Evolutionary conservation across 2,329 filamentous ascomycete genomes (phyloP).

Genomic region (Eutypella sp.): DNA sequence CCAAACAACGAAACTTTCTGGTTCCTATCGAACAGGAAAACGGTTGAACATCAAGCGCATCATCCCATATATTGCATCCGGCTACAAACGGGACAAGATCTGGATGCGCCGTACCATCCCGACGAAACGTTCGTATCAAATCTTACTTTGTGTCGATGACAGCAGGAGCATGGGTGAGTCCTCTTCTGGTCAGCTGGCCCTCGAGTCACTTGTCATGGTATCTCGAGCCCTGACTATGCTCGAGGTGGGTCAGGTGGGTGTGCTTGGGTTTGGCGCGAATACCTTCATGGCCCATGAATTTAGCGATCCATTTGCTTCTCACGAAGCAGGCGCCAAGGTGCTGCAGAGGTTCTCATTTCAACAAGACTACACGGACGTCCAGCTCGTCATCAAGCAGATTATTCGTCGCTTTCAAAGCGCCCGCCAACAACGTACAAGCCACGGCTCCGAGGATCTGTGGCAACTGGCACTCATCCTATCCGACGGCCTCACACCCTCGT

Average conservation of each 20-base stretch:
- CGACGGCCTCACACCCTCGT: constrained; percentile 82
- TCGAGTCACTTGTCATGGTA: constrained; percentile 91
- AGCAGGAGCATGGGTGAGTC: constrained; percentile 87
- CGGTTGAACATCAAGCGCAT: constrained; percentile 99
- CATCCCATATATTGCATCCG: constrained; percentile 97
- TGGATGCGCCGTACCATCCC: constrained; percentile 95
- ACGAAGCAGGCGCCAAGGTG: constrained; percentile 75
- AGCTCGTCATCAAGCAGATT: constrained; percentile 68
- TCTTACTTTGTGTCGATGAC: constrained; percentile 95
- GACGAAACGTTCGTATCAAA: constrained; percentile 92
- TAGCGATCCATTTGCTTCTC: constrained; percentile 69
- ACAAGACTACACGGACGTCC: constrained; percentile 82
- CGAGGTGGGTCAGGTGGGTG: constrained; percentile 88
- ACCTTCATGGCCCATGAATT: constrained; percentile 85
- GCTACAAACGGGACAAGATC: constrained; percentile 99
- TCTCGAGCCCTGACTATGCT: constrained; percentile 84
- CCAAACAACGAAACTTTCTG: constrained; percentile 90
- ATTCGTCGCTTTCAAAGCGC: constrained; percentile 80
- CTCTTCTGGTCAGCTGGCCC: constrained; percentile 71
- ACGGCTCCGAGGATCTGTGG: constrained; percentile 70
- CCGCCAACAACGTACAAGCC: constrained; percentile 52
- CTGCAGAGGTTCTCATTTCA: constrained; percentile 81
- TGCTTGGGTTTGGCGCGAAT: constrained; percentile 81
- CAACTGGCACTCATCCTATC: constrained; percentile 91
- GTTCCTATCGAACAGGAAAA: constrained; percentile 95